Evolutionary conservation across 2,329 filamentous ascomycete genomes (phyloP).

Genomic region (Pseudocercospora vitis): DNA sequence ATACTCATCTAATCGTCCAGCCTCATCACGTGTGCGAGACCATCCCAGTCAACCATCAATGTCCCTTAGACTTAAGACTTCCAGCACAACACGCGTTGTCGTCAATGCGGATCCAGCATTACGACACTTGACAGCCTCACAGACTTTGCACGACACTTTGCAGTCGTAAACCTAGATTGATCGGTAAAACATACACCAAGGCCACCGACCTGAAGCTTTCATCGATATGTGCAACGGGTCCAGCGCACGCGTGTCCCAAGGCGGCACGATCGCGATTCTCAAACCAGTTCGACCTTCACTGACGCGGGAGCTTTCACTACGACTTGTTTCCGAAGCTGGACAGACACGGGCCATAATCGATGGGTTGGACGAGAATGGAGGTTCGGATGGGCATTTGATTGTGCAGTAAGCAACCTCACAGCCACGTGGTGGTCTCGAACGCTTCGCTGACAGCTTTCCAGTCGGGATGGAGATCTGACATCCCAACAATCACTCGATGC

Average conservation of each 20-base stretch:
- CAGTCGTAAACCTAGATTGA: background rate
- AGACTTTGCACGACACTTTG: background rate
- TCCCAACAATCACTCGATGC: background rate
- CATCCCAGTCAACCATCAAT: slow-evolving; percentile 3
- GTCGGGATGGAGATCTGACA: slow-evolving; percentile 31
- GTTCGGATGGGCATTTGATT: background rate
- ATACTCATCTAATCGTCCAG: background rate
- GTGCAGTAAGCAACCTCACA: background rate
- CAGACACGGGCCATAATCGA: slow-evolving; percentile 28
- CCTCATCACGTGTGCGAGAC: slow-evolving; percentile 3
- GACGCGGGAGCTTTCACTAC: slow-evolving; percentile 26
- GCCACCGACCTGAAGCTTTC: background rate
- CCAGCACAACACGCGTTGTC: background rate
- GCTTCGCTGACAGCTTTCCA: slow-evolving; percentile 10
- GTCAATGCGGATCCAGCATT: background rate
- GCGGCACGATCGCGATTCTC: slow-evolving; percentile 32
- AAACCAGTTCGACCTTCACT: slow-evolving; percentile 23
- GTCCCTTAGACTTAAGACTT: no score
- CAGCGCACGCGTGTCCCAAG: slow-evolving; percentile 23
- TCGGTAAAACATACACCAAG: background rate
- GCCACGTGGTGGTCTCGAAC: background rate
- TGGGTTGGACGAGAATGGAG: slow-evolving; percentile 16
- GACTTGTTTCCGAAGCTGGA: slow-evolving; percentile 14
- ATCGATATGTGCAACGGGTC: slow-evolving; percentile 30
- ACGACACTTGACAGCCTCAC: background rate